Percentiles rank a stretch among this genome's conserved stretches.
phyloP scores from a whole-genome alignment of 192 early-diverging fungal genomes.

The Coemansia sp. region DNA sequence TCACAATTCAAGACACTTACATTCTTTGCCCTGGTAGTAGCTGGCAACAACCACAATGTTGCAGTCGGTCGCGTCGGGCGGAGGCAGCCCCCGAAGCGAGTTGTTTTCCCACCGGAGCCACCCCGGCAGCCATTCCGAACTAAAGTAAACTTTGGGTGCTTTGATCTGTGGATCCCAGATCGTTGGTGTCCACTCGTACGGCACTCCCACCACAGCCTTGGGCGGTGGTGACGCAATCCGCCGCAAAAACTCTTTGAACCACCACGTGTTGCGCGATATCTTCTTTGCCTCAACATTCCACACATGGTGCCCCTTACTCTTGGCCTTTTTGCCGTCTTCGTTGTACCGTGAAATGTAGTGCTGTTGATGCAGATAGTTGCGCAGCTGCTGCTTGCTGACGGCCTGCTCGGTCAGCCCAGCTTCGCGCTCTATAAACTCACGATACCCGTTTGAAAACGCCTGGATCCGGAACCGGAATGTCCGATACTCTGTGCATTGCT shows the following conservation, averaged over 20 bases:
- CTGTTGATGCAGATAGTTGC: constrained; percentile 72
- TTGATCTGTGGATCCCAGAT: constrained; percentile 78
- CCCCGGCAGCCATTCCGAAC: constrained; percentile 65
- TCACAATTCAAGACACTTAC: constrained; percentile 9
- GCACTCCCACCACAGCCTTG: constrained; percentile 61
- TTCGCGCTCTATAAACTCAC: constrained; percentile 61
- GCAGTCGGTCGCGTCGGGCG: constrained; percentile 57
- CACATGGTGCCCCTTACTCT: constrained; percentile 76
- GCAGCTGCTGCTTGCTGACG: constrained; percentile 65
- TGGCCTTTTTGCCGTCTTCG: constrained; percentile 77
- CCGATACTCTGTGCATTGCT: constrained; percentile 70
- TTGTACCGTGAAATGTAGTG: constrained; percentile 78
- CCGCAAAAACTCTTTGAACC: constrained; percentile 71
- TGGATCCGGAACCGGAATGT: constrained; percentile 85
- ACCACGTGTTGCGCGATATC: constrained; percentile 63
- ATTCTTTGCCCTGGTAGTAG: constrained; percentile 62
- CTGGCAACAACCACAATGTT: constrained; percentile 64
- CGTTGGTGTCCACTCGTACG: constrained; percentile 66
- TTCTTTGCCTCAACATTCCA: constrained; percentile 83
- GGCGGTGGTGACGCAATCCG: constrained; percentile 70
- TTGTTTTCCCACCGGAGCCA: constrained; percentile 79
- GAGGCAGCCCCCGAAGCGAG: constrained; percentile 64
- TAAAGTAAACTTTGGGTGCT: constrained; percentile 69
- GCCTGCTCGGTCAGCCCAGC: constrained; percentile 65
- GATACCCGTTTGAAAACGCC: constrained; percentile 75